A percentile compares a stretch with the other conserved stretches of the same genome.
phyloP scores from a whole-genome alignment of 495 filamentous ascomycete genomes.

The Cercophora scortea region DNA sequence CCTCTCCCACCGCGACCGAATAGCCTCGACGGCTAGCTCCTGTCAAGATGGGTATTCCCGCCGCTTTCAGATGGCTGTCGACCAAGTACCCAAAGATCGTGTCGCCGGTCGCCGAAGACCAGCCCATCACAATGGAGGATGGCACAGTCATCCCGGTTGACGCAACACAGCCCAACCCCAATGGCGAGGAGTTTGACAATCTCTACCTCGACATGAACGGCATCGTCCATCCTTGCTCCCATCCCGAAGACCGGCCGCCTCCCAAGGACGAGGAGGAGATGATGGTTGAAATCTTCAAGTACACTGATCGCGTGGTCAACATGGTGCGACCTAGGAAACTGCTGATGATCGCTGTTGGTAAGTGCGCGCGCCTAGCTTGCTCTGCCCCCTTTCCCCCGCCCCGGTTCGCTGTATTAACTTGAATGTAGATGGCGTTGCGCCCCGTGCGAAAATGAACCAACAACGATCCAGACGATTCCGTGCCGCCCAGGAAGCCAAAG shows the following conservation, averaged over 20 bases:
- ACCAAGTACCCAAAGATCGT: slow-evolving; percentile 97
- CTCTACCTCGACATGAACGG: slow-evolving; percentile 99
- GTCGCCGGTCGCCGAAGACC: slow-evolving; percentile 79
- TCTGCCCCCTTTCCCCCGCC: background rate
- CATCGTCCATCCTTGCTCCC: slow-evolving; percentile 97
- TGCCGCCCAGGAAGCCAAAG: slow-evolving; percentile 85
- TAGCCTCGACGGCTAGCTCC: background rate
- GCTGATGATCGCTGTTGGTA: slow-evolving; percentile 96
- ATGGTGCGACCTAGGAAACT: slow-evolving; percentile 95
- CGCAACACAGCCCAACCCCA: slow-evolving; percentile 77
- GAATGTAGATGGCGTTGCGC: slow-evolving; percentile 75
- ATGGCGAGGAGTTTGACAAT: slow-evolving; percentile 97
- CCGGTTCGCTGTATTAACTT: slow-evolving; percentile 22
- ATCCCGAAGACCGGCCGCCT: slow-evolving; percentile 87
- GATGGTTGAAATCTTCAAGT: slow-evolving; percentile 97
- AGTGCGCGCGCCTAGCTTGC: slow-evolving; percentile 26
- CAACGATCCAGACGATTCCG: slow-evolving; percentile 88
- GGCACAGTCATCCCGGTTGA: slow-evolving; percentile 79
- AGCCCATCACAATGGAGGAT: slow-evolving; percentile 64
- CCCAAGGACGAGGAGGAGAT: slow-evolving; percentile 95
- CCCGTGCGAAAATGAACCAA: slow-evolving; percentile 95
- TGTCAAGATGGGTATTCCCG: slow-evolving; percentile 82
- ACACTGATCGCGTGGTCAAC: slow-evolving; percentile 95
- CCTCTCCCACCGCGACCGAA: background rate
- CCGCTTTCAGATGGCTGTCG: slow-evolving; percentile 88